These are phyloP conservation scores for Dendrobium chrysotoxum DNA, from an alignment of 106 monocot species.

Conservation along the genomic window DNA sequence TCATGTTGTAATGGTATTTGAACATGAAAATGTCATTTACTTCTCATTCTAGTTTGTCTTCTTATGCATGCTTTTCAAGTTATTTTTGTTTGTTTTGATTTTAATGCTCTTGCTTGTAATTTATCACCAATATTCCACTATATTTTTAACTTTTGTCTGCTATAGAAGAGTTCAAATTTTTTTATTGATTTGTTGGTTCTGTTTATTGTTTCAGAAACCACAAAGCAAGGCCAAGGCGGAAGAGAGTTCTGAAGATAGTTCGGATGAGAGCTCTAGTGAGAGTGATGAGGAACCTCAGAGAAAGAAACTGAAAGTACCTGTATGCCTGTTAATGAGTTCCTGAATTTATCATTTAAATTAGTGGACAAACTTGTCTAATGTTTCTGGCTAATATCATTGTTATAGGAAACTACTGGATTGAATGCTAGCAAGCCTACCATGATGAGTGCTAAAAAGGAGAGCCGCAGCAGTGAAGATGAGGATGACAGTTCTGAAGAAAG, in stretches of 20 bases:
- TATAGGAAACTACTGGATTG: constrained; percentile 15
- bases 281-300: constrained; percentile 46
- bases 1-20: too few relatives aligned
- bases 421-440: constrained; percentile 21
- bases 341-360: background rate
- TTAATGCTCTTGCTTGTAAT: too few relatives aligned
- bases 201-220: background rate
- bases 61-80: too few relatives aligned
- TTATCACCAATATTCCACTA: too few relatives aligned
- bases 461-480: constrained; percentile 36
- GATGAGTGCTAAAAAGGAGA: constrained; percentile 27
- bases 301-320: constrained; percentile 39
- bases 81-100: too few relatives aligned
- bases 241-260: constrained; percentile 54
- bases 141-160: too few relatives aligned
- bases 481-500: constrained; percentile 65
- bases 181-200: background rate
- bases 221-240: constrained; percentile 21
- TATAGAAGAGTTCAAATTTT: background rate
- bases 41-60: too few relatives aligned
- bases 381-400: background rate
- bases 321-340: background rate
- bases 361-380: background rate
- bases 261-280: constrained; percentile 52
- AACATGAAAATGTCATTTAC: too few relatives aligned